Percentiles rank a stretch among this genome's conserved stretches.
These are phyloP conservation scores for Opeltia flavorubescens DNA, from an alignment of 495 filamentous ascomycete genomes.

Conservation along the genomic window DNA sequence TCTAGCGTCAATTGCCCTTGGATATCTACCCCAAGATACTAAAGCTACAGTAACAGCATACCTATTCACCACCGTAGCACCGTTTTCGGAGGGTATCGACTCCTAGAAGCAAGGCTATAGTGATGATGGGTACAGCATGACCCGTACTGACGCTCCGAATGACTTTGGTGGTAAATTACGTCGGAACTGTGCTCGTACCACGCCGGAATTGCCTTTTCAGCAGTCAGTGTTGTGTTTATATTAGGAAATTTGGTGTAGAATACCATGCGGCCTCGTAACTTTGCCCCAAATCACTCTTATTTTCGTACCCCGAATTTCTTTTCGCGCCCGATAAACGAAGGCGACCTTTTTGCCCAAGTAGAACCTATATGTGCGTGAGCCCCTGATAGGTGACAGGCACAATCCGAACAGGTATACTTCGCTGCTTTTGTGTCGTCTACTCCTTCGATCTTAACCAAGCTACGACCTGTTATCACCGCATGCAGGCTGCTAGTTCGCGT, in stretches of 20 bases:
- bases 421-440: slow-evolving; percentile 78
- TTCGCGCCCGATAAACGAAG: slow-evolving; percentile 89
- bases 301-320: slow-evolving; percentile 88
- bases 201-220: slow-evolving; percentile 73
- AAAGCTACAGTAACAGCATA: not conserved
- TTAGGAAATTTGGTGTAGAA: slow-evolving; percentile 13
- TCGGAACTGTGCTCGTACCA: slow-evolving; percentile 92
- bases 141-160: slow-evolving; percentile 90
- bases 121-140: slow-evolving; percentile 96
- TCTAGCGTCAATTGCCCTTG: too few species aligned
- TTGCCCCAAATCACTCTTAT: slow-evolving; percentile 99
- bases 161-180: slow-evolving; percentile 86
- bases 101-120: too few species aligned
- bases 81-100: too few species aligned
- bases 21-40: too few species aligned
- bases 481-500: not conserved
- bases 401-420: slow-evolving; percentile 29
- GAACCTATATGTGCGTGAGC: slow-evolving; percentile 57
- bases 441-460: slow-evolving; percentile 92
- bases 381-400: not conserved
- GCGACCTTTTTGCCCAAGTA: slow-evolving; percentile 93
- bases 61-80: not conserved
- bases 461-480: slow-evolving; percentile 20
- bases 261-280: slow-evolving; percentile 89
- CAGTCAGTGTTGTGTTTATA: not conserved